Base-by-base conservation (phyloP, 352 stramenopile species). In the Phytophthora vignae region DNA sequence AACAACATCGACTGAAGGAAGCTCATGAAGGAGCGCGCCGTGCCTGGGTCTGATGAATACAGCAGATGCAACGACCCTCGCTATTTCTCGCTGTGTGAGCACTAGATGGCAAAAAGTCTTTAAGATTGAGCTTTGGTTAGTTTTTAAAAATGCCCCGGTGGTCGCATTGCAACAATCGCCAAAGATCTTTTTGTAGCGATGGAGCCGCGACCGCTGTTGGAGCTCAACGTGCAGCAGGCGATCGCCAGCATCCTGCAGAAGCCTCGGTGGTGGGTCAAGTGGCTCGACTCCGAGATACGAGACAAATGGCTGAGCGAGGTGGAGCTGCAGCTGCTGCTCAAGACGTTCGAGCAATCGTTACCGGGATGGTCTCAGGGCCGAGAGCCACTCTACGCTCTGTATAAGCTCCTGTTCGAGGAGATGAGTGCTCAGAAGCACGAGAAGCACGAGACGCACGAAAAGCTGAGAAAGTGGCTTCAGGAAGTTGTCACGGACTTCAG, bases 191-290 rank as follows among this genome's bases (percentile, higher is more conserved):
- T 17, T 44, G 11, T 11, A 1, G 90, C 68, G 15, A 90, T 69
- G 57, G 69, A 86, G 50, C 81, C 74, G 21, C 90, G 73, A 22
- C 73, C 65, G 55, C 54, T 84, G 55, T 31, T 83, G 14, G 77
- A 84, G 60, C 53, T 84, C 12, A 63, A 74, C 46, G 50, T 84
- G 19, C 77, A 70, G 50, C 60, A 65, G 36, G 76, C 57, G 6
- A 72, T 84, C 44, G 68, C 67, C 46, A 67, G 73, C 40, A 74
- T 90, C 46, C 58, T 85, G 31, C 73, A 75, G 73, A 90, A 87
- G 60, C 71, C 46, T 27, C 38, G 48, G 6, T 87, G 77, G 79
- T 87, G 76, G 75, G 15, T 55, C 55, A 87, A 90, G 72, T 73
- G 58, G 60, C 54, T 73, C n/a, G 75, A 79, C 29, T 36, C 27